Base-by-base conservation (phyloP, 768 basidiomycete genomes). In the Leucosporidium yakuticum region DNA sequence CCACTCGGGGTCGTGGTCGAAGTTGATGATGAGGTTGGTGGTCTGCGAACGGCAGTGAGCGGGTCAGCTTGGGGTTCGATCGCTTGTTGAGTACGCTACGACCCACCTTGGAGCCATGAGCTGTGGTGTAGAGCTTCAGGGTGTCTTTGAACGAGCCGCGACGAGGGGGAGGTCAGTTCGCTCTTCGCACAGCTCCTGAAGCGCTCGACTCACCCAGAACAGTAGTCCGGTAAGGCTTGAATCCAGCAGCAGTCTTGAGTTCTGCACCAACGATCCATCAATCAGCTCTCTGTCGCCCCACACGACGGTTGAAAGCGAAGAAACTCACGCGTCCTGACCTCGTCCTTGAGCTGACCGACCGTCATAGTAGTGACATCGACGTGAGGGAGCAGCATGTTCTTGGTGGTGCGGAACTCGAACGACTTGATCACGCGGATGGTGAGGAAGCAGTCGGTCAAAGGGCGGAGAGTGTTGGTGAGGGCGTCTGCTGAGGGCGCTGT, bases 1-100 rank as follows among this genome's bases (percentile, higher is more conserved):
- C 90, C 92, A 95, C 14, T 91, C 89, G 66, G 80, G 79, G 67
- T 98, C 95, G 75, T 94, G 85, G 76, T 96, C 92, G 65, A 98
- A 84, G 79, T 99, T 99, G 77, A 99, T 97, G 79, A 99, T 97
- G 34, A 99, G 83, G 80, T 99, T 98, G 39, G 89, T 89, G 2
- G 94, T 95, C 95, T 97, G 67, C 11, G 47, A 17, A 23, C 31
- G 21, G 39, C 39, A 44, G 8, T 15, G 31, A 59, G 23, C 56
- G 25, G 23, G 32, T 27, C 32, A 59, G 27, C 6, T 32, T 14
- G 57, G 14, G n/a, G 9, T 14, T 12, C 21, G 9, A 4, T 4
- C 15, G n/a, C 29, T 44, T 44, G 6, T 12, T 44, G 14, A 44
- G 39, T 36, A 15, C 39, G 39, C 39, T 32, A 59, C 69, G 39